phyloP scores from a whole-genome alignment of 768 basidiomycete genomes.

The Pilatotrama ljubarskyi region DNA sequence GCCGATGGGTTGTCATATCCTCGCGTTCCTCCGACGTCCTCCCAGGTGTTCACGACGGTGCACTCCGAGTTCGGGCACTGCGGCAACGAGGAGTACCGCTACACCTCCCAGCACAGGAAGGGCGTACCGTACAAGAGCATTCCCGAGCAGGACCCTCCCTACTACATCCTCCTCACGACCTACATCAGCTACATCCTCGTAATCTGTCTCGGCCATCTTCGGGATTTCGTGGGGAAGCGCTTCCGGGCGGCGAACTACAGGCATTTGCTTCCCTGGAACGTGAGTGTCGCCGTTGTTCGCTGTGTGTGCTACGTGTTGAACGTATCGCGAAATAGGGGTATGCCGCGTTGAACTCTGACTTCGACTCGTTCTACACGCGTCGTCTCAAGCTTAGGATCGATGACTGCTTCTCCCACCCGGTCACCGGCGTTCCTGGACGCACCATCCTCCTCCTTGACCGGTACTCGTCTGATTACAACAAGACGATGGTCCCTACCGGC shows the following conservation, averaged over 20 bases:
- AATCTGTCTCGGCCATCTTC: conserved; percentile 87
- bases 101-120: conserved; percentile 59
- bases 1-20: conserved; percentile 61
- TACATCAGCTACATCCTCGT: conserved; percentile 94
- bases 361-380: conserved; percentile 98
- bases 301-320: conserved; percentile 5
- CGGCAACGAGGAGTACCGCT: conserved; percentile 72
- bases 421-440: conserved; percentile 94
- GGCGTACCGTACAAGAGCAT: conserved; percentile 51
- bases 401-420: conserved; percentile 91
- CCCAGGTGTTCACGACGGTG: conserved; percentile 73
- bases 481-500: conserved; percentile 76
- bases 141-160: conserved; percentile 83
- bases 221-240: conserved; percentile 94
- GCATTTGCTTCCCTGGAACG: conserved; percentile 82
- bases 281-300: conserved; percentile 42
- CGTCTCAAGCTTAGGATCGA: conserved; percentile 93
- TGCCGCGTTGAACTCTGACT: conserved; percentile 95
- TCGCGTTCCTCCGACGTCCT: conserved; percentile 71
- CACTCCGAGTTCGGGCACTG: conserved; percentile 96
- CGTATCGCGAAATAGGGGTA: conserved; percentile 65
- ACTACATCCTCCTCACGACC: conserved; percentile 88
- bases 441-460: conserved; percentile 88
- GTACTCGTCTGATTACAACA: conserved; percentile 77
- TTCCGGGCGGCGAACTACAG: conserved; percentile 66